Conservation (phyloP, 768 basidiomycete species). For the Pleurotus eryngii region DNA sequence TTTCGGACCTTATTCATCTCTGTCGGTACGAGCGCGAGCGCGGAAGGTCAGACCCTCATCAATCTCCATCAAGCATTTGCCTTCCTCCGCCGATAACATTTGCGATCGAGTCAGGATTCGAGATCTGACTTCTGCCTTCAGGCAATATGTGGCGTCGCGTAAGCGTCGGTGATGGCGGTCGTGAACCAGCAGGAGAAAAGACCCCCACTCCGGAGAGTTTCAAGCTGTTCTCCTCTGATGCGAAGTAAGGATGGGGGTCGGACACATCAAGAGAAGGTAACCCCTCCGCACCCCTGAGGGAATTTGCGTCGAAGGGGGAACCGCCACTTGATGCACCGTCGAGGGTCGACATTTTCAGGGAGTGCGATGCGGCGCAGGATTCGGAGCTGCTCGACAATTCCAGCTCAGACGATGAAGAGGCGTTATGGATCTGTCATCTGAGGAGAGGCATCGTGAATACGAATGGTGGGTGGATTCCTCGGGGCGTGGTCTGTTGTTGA, state of each 20-base stretch:
- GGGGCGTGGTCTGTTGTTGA: slow-evolving; percentile 61
- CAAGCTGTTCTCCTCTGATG: slow-evolving; percentile 45
- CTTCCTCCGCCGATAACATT: neutral
- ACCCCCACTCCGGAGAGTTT: slow-evolving; percentile 68
- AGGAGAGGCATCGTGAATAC: slow-evolving; percentile 24
- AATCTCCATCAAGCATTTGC: slow-evolving; percentile 1
- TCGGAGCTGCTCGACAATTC: neutral
- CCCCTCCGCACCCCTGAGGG: slow-evolving; percentile 3
- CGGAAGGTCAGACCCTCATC: slow-evolving; percentile 8
- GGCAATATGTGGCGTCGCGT: slow-evolving; percentile 31
- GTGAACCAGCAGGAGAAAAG: slow-evolving; percentile 69
- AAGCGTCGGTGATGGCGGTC: slow-evolving; percentile 61
- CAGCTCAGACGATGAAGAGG: slow-evolving; percentile 8
- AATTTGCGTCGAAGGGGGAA: slow-evolving; percentile 8
- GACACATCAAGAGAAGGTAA: slow-evolving; percentile 18
- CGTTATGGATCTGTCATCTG: slow-evolving; percentile 26
- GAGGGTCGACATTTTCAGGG: neutral
- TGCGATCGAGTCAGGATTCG: neutral
- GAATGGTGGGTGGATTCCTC: slow-evolving; percentile 29
- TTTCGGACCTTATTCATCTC: slow-evolving; percentile 1
- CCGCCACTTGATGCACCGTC: slow-evolving; percentile 2
- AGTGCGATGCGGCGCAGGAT: slow-evolving; percentile 5
- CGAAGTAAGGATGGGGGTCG: slow-evolving; percentile 46
- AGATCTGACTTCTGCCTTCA: neutral
- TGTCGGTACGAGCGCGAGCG: neutral